A percentile compares a stretch with the other conserved stretches of the same genome.
Conservation (phyloP, 495 filamentous ascomycete genomes). For the Cenococcum geophilum region DNA sequence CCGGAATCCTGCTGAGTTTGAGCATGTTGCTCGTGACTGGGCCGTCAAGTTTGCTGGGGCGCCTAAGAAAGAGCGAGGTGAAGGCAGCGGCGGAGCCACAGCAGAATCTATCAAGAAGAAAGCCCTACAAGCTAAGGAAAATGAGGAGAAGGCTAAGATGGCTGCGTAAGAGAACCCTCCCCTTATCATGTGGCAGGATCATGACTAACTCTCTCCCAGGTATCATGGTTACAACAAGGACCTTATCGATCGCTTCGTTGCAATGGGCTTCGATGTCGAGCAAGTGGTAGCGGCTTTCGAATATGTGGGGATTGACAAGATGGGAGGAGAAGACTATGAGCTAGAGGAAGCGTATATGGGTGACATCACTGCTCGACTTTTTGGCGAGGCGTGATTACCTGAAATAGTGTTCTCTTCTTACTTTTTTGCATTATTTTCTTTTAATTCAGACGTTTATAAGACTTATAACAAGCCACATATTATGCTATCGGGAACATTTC, state of each 20-base stretch:
- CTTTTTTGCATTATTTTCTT: neutral
- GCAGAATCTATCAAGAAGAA: slow-evolving; percentile 39
- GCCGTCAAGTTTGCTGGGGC: slow-evolving; percentile 78
- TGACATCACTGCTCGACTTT: slow-evolving; percentile 76
- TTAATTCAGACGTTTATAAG: slow-evolving; percentile 1
- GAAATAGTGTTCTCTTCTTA: neutral
- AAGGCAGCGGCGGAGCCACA: slow-evolving; percentile 47
- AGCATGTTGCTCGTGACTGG: slow-evolving; percentile 83
- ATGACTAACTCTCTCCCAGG: slow-evolving; percentile 41
- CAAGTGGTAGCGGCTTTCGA: slow-evolving; percentile 79
- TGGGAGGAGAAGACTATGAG: slow-evolving; percentile 71
- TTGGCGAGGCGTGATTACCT: slow-evolving; percentile 56
- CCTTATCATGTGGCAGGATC: neutral
- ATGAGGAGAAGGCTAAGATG: slow-evolving; percentile 45
- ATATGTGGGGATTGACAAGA: slow-evolving; percentile 72
- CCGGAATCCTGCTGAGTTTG: slow-evolving; percentile 67
- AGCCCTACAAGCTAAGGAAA: slow-evolving; percentile 44
- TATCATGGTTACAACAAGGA: slow-evolving; percentile 86
- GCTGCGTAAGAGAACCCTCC: slow-evolving; percentile 29
- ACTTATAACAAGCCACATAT: neutral
- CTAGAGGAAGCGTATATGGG: slow-evolving; percentile 82
- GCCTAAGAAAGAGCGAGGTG: slow-evolving; percentile 49
- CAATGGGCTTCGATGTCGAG: slow-evolving; percentile 92
- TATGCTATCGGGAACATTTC: neutral
- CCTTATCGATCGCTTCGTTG: slow-evolving; percentile 79